phyloP scores from a whole-genome alignment of 2,329 filamentous ascomycete genomes.

The Elsinoe arachidis region DNA sequence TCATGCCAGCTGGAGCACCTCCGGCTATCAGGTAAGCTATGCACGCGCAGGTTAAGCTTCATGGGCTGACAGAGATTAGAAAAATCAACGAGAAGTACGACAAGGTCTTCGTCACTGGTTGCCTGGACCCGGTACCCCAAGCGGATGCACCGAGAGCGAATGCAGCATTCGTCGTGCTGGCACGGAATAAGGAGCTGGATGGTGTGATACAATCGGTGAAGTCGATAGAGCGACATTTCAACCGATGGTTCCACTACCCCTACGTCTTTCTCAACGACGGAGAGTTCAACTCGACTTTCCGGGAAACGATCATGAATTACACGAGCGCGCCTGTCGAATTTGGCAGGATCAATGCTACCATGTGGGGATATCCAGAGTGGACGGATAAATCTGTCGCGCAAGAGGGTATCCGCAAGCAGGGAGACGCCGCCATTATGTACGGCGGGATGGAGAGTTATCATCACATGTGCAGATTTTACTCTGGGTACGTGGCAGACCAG shows the following conservation, averaged over 20 bases:
- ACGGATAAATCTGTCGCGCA: conserved; percentile 86
- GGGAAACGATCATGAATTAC: conserved; percentile 77
- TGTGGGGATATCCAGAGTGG: conserved; percentile 98
- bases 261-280: conserved; percentile 98
- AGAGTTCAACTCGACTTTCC: conserved; percentile 93
- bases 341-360: conserved; percentile 78
- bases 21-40: conserved; percentile 72
- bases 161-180: conserved; percentile 89
- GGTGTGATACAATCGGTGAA: conserved; percentile 95
- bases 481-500: conserved; percentile 57
- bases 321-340: conserved; percentile 85
- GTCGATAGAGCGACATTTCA: conserved; percentile 97
- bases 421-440: conserved; percentile 97
- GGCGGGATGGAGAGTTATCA: conserved; percentile 98
- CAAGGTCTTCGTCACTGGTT: conserved; percentile 90
- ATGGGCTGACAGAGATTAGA: conserved; percentile 38
- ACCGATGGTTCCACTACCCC: conserved; percentile 96
- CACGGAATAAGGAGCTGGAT: conserved; percentile 90
- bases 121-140: conserved; percentile 63
- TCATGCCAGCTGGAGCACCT: conserved; percentile 81
- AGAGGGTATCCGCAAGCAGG: conserved; percentile 93
- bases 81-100: conserved; percentile 97
- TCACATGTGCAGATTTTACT: conserved; percentile 99
- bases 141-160: conserved; percentile 71
- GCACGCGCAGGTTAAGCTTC: neutral